Percentiles rank a stretch among this genome's conserved stretches.
phyloP scores from a whole-genome alignment of 345 rosid species.

The Conringia planisiliqua region DNA sequence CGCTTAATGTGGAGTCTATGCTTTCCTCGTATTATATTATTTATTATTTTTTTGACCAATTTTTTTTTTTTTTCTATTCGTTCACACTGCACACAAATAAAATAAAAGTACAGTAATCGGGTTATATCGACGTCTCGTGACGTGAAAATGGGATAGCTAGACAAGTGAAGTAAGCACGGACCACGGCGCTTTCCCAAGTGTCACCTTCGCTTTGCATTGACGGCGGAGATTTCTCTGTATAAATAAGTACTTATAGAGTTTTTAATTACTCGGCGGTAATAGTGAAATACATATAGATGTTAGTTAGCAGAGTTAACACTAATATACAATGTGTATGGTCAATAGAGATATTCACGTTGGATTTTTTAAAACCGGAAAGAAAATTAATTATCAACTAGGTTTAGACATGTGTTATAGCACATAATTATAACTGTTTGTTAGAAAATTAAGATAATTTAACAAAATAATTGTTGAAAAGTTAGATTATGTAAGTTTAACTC shows the following conservation, averaged over 20 bases:
- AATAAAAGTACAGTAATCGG: background rate
- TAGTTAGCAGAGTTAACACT: too few relatives aligned
- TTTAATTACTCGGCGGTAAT: constrained; percentile 26
- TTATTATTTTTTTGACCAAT: background rate
- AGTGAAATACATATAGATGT: background rate
- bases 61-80: too few relatives aligned
- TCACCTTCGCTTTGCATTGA: constrained; percentile 37
- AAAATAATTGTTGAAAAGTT: too few relatives aligned
- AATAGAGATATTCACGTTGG: too few relatives aligned
- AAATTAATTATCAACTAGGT: too few relatives aligned
- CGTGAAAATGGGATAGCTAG: background rate
- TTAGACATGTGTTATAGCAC: too few relatives aligned
- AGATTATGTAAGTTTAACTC: too few relatives aligned
- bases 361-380: too few relatives aligned
- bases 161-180: constrained; percentile 27
- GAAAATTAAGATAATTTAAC: too few relatives aligned
- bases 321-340: too few relatives aligned
- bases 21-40: background rate
- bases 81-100: background rate
- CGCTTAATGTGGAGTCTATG: constrained; percentile 7
- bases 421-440: too few relatives aligned
- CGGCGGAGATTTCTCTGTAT: constrained; percentile 34
- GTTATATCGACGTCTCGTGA: constrained; percentile 27
- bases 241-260: background rate
- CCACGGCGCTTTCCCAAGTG: constrained; percentile 32